Evolutionary conservation across 2,329 filamentous ascomycete species (phyloP).

Genomic region (Epichloe sibirici): DNA sequence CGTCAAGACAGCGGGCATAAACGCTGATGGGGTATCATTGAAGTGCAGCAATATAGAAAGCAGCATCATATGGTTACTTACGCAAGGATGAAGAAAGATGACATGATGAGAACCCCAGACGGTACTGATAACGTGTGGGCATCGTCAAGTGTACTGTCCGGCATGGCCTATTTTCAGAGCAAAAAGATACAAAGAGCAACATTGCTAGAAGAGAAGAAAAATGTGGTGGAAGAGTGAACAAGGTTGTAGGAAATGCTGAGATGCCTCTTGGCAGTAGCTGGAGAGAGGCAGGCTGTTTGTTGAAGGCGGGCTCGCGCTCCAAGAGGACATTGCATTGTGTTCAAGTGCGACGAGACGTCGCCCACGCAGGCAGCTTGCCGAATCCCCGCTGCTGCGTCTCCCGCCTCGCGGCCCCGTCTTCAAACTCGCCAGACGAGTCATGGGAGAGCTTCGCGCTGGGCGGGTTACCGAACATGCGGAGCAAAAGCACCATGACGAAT

Average conservation of each 20-base stretch:
- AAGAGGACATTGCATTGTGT: neutral
- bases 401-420: conserved; percentile 49
- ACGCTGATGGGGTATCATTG: conserved; percentile 33
- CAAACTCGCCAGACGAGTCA: conserved; percentile 32
- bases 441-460: conserved; percentile 34
- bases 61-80: conserved; percentile 4
- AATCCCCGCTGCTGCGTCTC: conserved; percentile 49
- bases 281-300: conserved; percentile 3
- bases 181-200: neutral
- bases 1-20: conserved; percentile 32
- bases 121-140: conserved; percentile 39
- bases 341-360: conserved; percentile 19
- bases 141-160: conserved; percentile 29
- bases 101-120: neutral
- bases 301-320: conserved; percentile 5
- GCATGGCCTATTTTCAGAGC: neutral
- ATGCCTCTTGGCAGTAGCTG: neutral
- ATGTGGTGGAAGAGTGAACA: neutral
- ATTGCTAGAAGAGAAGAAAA: no score
- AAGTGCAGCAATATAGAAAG: conserved; percentile 12
- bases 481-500: conserved; percentile 52
- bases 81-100: neutral
- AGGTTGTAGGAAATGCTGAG: conserved; percentile 5
- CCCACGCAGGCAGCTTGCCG: conserved; percentile 27
- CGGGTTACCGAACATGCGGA: conserved; percentile 46